Evolutionary conservation across 2,329 filamentous ascomycete genomes (phyloP).

Genomic region (Aspergillus ustus): DNA sequence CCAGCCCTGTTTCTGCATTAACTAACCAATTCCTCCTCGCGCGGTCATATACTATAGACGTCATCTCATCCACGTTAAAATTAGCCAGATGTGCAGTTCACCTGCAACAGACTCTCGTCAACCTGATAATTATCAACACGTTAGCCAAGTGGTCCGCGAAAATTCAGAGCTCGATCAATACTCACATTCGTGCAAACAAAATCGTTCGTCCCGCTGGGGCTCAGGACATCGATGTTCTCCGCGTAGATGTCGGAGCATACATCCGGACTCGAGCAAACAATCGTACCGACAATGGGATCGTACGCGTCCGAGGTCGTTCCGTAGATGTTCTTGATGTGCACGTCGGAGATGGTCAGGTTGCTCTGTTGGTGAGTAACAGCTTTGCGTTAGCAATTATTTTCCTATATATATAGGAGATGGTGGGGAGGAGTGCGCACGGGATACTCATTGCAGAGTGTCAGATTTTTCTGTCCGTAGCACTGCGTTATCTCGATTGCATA

Average conservation of each 20-base stretch:
- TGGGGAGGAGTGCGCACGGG: constrained; percentile 46
- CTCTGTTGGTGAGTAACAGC: constrained; percentile 26
- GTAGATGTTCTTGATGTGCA: constrained; percentile 61
- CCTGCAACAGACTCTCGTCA: constrained; percentile 39
- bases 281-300: constrained; percentile 51
- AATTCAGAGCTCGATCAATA: neutral
- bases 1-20: neutral
- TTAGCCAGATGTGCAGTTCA: constrained; percentile 37
- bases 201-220: constrained; percentile 51
- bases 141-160: constrained; percentile 7
- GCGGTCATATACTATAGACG: neutral
- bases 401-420: no score
- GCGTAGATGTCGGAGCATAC: constrained; percentile 57
- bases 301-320: constrained; percentile 57
- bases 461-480: constrained; percentile 67
- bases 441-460: constrained; percentile 63
- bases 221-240: constrained; percentile 52
- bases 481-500: constrained; percentile 69
- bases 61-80: neutral
- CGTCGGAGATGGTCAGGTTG: constrained; percentile 59
- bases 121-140: constrained; percentile 25
- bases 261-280: constrained; percentile 54
- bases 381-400: neutral
- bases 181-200: constrained; percentile 53
- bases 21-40: neutral